Percentiles rank a stretch among this genome's conserved stretches.
These are phyloP conservation scores for Dalechampia spathulata DNA, from an alignment of 441 rosid species.

Conservation along the genomic window DNA sequence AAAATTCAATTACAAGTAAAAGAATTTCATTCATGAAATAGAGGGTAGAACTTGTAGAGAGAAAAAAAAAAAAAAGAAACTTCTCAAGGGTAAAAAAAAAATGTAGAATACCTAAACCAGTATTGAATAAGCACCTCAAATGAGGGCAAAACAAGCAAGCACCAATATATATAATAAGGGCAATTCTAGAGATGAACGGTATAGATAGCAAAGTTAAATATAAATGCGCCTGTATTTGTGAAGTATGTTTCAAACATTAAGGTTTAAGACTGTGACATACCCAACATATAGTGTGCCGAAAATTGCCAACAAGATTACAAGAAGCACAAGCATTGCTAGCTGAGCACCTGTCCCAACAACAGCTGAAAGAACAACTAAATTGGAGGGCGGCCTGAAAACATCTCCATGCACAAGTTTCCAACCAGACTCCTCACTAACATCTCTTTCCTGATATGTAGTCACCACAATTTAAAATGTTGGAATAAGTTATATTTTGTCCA, in stretches of 20 bases:
- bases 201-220: neutral
- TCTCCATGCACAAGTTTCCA: conserved; percentile 99
- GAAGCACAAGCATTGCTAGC: conserved; percentile 87
- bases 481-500: too few species aligned
- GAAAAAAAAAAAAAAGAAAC: too few species aligned
- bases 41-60: too few species aligned
- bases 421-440: conserved; percentile 95
- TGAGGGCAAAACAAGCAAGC: neutral
- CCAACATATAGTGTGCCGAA: conserved; percentile 88
- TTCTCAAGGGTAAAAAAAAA: too few species aligned
- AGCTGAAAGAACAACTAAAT: conserved; percentile 73
- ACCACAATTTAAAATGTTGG: too few species aligned
- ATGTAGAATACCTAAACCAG: neutral
- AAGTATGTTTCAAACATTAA: conserved; percentile 1
- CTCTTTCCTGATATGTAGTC: conserved; percentile 65
- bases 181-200: too few species aligned
- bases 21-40: too few species aligned
- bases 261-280: conserved; percentile 37
- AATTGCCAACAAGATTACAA: conserved; percentile 90
- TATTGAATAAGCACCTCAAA: neutral
- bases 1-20: too few species aligned
- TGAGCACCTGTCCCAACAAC: conserved; percentile 98
- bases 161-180: neutral
- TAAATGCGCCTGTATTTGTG: neutral
- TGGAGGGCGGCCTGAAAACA: conserved; percentile 78